A percentile compares a stretch with the other conserved stretches of the same genome.
Conservation (phyloP, 2,329 filamentous ascomycete species). For the Pseudofabraea citricarpa region DNA sequence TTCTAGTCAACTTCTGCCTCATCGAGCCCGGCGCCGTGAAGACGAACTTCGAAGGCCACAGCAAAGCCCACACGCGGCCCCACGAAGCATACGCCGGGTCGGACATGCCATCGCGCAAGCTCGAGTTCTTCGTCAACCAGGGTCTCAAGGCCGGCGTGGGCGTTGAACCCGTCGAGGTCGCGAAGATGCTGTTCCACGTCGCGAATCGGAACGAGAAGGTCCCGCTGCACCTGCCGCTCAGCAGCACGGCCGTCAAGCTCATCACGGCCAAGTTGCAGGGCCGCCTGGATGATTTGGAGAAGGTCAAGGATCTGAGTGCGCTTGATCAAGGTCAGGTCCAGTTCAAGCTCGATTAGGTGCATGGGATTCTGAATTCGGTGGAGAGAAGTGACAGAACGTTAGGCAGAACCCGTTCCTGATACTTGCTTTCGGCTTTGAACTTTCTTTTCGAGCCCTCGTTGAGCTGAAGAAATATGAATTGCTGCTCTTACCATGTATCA, state of each 20-base stretch:
- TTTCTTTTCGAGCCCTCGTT: too few species aligned
- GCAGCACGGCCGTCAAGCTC: constrained; percentile 16
- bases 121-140: constrained; percentile 17
- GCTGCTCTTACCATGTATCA: too few species aligned
- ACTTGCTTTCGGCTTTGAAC: too few species aligned
- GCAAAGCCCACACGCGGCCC: constrained; percentile 17
- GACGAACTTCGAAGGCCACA: constrained; percentile 35
- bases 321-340: constrained; percentile 7
- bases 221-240: constrained; percentile 19
- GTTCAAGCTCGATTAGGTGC: not conserved
- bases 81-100: constrained; percentile 20
- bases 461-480: too few species aligned
- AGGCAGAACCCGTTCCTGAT: too few species aligned
- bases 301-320: constrained; percentile 14
- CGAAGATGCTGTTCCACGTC: constrained; percentile 17
- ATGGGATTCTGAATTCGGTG: too few species aligned
- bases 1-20: constrained; percentile 34
- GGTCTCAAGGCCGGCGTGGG: constrained; percentile 15
- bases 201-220: constrained; percentile 18
- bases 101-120: constrained; percentile 28
- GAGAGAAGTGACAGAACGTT: too few species aligned
- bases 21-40: constrained; percentile 37
- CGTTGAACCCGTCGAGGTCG: constrained; percentile 17
- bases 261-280: constrained; percentile 18
- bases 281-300: constrained; percentile 12